Base-by-base conservation (phyloP, 495 filamentous ascomycete species). In the Annulohypoxylon bovei region DNA sequence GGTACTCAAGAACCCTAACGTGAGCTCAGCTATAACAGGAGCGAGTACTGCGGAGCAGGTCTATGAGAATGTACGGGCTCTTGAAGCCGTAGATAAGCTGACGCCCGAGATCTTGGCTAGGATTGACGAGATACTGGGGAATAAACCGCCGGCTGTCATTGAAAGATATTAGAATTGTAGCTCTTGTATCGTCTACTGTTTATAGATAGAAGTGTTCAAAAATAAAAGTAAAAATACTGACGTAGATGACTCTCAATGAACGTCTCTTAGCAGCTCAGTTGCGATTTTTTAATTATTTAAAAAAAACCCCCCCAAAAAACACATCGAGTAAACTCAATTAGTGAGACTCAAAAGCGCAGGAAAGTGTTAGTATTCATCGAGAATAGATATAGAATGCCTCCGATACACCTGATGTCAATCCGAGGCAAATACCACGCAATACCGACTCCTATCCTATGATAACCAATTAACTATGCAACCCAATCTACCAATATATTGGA, bases 1-100 rank as follows among this genome's bases (percentile, higher is more conserved):
- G 92, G 87, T 92, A 63, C 79, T 94, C 55, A 91, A 88, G 79
- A 95, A 95, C 74, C 84, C 85, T 25, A 86, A 92, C 62, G 87
- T 96, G 63, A 89, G 86, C 46, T 88, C 86, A 3, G 90, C 91
- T 67, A 94, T 95, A 78, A 92, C 89, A 1, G 93, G 92, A 16
- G 92, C 92, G 1, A 91, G 89, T 68, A 83, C 83, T 50, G 83
- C 87, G 11, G 87, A 90, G 80, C 92, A 96, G 80, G 84, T 96
- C 14, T 86, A 86, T 50, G 89, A 94, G 73, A 91, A 90, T 60
- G 80, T 93, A 39, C 79, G 83, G 70, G 88, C 91, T 42, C 59
- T 96, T 53, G 82, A 82, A 11, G 77, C 88, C 6, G 77, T 89
- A 37, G 84, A 89, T 4, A 87, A 85, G 76, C 75, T 93, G 67